A percentile compares a stretch with the other conserved stretches of the same genome.
Conservation (phyloP, 495 filamentous ascomycete genomes). For the Talaromyces stipitatus region DNA sequence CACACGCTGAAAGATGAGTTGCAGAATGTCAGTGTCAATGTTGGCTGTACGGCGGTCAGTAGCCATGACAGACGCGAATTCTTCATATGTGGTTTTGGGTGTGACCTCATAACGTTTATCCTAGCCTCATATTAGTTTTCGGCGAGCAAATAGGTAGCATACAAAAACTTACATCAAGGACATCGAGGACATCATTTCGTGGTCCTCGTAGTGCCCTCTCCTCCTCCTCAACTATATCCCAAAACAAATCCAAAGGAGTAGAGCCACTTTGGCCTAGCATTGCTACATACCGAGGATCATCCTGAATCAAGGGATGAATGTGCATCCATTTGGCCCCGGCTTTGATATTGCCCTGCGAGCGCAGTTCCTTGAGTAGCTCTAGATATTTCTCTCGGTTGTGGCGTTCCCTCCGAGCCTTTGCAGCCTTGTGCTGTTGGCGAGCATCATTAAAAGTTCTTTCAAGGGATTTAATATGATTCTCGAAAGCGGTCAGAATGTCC, state of each 20-base stretch:
- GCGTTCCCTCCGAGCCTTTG: conserved; percentile 71
- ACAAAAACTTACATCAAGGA: conserved; percentile 65
- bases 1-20: conserved; percentile 76
- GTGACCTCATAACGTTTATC: conserved; percentile 88
- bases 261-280: conserved; percentile 86
- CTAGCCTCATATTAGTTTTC: conserved; percentile 26
- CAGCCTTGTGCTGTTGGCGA: conserved; percentile 76
- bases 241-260: conserved; percentile 88
- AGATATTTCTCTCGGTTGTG: conserved; percentile 76
- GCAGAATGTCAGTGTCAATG: conserved; percentile 67
- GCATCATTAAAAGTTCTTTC: conserved; percentile 86
- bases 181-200: conserved; percentile 80
- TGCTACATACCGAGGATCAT: conserved; percentile 75
- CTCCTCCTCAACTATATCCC: conserved; percentile 94
- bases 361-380: conserved; percentile 64
- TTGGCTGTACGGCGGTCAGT: conserved; percentile 79
- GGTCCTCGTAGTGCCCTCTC: conserved; percentile 72
- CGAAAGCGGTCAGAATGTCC: conserved; percentile 87
- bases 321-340: conserved; percentile 86
- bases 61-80: conserved; percentile 70
- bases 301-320: conserved; percentile 65
- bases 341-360: conserved; percentile 73
- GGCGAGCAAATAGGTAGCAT: neutral
- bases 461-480: conserved; percentile 86
- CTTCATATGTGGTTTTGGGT: conserved; percentile 75